Conservation (phyloP, 345 rosid species). For the Aethionema arabicum region DNA sequence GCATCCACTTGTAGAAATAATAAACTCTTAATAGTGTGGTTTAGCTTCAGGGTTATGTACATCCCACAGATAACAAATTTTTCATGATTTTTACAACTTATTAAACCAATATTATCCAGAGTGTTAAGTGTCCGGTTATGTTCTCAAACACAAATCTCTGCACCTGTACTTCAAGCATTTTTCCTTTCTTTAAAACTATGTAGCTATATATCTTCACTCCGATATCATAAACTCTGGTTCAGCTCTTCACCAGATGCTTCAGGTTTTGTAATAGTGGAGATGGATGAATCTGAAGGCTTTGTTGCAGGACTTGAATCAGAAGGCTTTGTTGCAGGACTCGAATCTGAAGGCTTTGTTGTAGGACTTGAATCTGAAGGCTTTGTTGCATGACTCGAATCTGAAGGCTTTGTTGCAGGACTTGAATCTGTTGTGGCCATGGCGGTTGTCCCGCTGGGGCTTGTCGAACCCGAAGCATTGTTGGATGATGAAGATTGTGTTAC, state of each 20-base stretch:
- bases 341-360: too few relatives aligned
- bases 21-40: too few relatives aligned
- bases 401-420: slow-evolving; percentile 23
- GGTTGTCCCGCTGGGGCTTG: slow-evolving; percentile 33
- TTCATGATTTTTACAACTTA: too few relatives aligned
- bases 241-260: not conserved
- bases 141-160: too few relatives aligned
- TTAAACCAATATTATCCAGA: too few relatives aligned
- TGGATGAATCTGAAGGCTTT: slow-evolving; percentile 11
- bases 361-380: too few relatives aligned
- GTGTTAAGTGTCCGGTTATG: too few relatives aligned
- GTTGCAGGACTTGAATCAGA: not conserved
- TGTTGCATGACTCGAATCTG: not conserved
- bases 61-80: too few relatives aligned
- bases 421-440: slow-evolving; percentile 34
- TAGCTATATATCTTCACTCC: slow-evolving; percentile 8
- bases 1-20: too few relatives aligned
- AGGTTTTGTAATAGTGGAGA: not conserved
- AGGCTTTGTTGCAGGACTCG: not conserved
- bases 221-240: not conserved
- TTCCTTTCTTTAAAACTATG: not conserved
- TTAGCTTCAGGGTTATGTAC: too few relatives aligned
- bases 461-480: slow-evolving; percentile 19
- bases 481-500: slow-evolving; percentile 35
- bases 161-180: not conserved